Base-by-base conservation (phyloP, 139 green algal species). In the Chlorella vulgaris region DNA sequence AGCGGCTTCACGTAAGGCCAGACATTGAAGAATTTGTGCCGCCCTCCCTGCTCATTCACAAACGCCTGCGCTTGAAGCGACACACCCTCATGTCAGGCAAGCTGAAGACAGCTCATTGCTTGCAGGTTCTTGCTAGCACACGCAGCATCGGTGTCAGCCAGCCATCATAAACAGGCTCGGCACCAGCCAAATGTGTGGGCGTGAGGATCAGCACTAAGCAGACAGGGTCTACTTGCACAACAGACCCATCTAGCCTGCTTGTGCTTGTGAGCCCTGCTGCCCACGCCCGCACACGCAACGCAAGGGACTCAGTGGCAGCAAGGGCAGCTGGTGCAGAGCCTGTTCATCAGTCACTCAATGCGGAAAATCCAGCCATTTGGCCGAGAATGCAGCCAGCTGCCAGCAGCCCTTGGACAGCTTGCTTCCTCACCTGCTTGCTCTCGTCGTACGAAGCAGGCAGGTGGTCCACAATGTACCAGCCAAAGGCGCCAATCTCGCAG, bases 21-120 rank as follows among this genome's bases (percentile, higher is more conserved):
- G 35, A 97, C 94, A 78, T 91, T 93, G 81, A 91, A 97, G 84
- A 97, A 97, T 60, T 86, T 89, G 86, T 95, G 91, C 58, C 87
- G 86, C 36, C 74, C 80, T 55, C 94, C 94, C 28, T 90, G 88
- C 3, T 83, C 79, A 43, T 87, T 92, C 29, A 92, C 78, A 86
- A 93, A 96, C 28, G 87, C 86, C 81, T 92, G 87, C 39, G 31
- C 26, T 24, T 28, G 28, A 19, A 42, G 19, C 18, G 35, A 21
- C 2, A 0, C 7, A 31, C 5, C 19, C 29, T 58, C 18, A 28
- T 5, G 38, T 13, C 10, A 3, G 38, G 63, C 63, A 50, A 4
- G 29, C n/a, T n/a, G n/a, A n/a, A n/a, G n/a, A n/a, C n/a, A n/a
- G n/a, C n/a, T n/a, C n/a, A n/a, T n/a, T n/a, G n/a, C n/a, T n/a